These are phyloP conservation scores for Fonsecaea erecta DNA, from an alignment of 2,329 filamentous ascomycete species.

Conservation along the genomic window DNA sequence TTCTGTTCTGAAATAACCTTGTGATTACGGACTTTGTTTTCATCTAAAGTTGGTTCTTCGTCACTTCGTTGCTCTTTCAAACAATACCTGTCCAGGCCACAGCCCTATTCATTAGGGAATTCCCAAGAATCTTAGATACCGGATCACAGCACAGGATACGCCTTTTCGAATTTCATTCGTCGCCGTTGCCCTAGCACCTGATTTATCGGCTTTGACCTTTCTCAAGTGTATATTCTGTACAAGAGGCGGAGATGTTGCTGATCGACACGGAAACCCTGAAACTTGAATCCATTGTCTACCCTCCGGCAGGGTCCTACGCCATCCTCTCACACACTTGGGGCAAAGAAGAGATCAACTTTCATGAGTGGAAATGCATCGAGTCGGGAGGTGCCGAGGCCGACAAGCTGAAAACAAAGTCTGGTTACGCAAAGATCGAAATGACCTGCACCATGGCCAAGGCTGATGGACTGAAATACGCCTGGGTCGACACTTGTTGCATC, in stretches of 20 bases:
- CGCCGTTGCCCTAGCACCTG: no score
- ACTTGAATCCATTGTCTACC: slow-evolving; percentile 4
- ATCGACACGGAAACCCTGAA: background rate
- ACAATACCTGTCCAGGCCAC: background rate
- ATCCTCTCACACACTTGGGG: slow-evolving; percentile 34
- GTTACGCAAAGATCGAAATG: slow-evolving; percentile 8
- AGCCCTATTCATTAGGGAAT: background rate
- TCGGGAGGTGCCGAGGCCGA: background rate
- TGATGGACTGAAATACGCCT: slow-evolving; percentile 30
- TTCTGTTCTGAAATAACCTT: background rate
- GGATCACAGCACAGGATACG: no score
- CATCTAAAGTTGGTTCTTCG: background rate
- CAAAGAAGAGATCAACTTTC: slow-evolving; percentile 26
- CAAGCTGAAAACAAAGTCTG: background rate
- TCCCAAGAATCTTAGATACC: background rate
- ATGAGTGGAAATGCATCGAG: slow-evolving; percentile 12
- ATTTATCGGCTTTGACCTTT: background rate
- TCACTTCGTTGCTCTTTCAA: background rate
- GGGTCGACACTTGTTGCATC: slow-evolving; percentile 38
- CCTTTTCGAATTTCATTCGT: no score
- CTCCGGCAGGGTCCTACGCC: slow-evolving; percentile 19
- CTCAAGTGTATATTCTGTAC: background rate
- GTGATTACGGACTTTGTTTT: background rate
- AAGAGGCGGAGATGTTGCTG: slow-evolving; percentile 1
- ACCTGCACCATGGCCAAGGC: slow-evolving; percentile 7